phyloP scores from a whole-genome alignment of 139 green algal species.

The Chlorella sp. region DNA sequence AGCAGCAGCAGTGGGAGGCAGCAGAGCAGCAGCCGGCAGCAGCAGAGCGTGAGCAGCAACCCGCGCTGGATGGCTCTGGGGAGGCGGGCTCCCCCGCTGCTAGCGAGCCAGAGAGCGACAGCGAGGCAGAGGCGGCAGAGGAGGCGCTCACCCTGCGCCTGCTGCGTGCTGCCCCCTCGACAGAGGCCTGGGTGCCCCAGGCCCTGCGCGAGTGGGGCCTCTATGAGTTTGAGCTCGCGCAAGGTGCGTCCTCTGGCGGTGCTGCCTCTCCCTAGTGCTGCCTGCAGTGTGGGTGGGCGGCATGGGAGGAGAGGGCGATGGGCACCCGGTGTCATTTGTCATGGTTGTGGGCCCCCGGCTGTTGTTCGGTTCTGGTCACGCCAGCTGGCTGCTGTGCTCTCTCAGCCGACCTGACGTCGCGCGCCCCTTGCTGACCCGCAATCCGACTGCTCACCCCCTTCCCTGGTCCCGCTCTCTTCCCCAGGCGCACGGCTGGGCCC shows the following conservation, averaged over 20 bases:
- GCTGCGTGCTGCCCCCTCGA: background rate
- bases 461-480: background rate
- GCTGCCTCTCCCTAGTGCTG: too few relatives aligned
- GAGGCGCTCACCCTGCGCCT: background rate
- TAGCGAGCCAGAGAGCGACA: background rate
- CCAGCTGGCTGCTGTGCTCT: too few relatives aligned
- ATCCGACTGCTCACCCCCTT: background rate
- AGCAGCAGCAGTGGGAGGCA: background rate
- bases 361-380: too few relatives aligned
- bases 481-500: background rate
- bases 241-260: background rate
- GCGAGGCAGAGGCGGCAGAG: background rate
- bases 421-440: too few relatives aligned
- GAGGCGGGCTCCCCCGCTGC: background rate
- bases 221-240: conserved; percentile 14
- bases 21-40: background rate
- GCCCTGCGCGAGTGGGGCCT: background rate
- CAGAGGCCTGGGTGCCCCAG: conserved; percentile 7
- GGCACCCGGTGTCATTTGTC: too few relatives aligned
- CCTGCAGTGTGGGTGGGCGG: too few relatives aligned
- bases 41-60: background rate
- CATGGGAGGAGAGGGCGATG: too few relatives aligned
- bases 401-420: too few relatives aligned
- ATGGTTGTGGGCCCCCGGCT: too few relatives aligned
- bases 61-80: background rate